Percentiles rank a stretch among this genome's conserved stretches.
phyloP scores from a whole-genome alignment of 805 yeast species.

The Myxozyma melibiosi region DNA sequence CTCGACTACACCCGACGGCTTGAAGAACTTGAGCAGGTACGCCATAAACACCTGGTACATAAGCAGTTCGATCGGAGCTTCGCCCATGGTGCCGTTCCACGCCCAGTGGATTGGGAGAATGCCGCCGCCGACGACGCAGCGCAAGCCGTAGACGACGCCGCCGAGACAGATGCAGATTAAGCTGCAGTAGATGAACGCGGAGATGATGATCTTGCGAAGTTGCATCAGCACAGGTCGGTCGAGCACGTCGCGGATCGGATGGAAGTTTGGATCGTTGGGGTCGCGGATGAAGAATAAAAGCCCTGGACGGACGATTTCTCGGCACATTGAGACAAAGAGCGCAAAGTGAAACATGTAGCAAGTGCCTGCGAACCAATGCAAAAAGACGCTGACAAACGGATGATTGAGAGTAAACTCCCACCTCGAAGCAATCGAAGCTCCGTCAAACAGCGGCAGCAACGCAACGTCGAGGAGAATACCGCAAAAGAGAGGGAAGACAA shows the following conservation, averaged over 20 bases:
- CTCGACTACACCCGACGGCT: constrained; percentile 26
- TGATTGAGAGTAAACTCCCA: constrained; percentile 16
- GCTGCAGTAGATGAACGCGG: constrained; percentile 72
- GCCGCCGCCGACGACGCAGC: constrained; percentile 37
- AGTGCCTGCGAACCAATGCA: constrained; percentile 76
- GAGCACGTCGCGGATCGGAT: constrained; percentile 83
- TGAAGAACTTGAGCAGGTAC: constrained; percentile 16
- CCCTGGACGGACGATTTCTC: constrained; percentile 81
- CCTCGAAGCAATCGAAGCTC: constrained; percentile 16
- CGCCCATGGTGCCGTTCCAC: constrained; percentile 21
- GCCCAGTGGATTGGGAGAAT: constrained; percentile 36
- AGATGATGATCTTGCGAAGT: constrained; percentile 67
- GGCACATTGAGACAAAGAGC: constrained; percentile 77
- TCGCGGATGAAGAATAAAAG: constrained; percentile 88
- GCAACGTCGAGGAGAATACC: constrained; percentile 77
- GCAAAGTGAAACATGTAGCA: constrained; percentile 86
- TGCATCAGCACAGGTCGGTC: constrained; percentile 75
- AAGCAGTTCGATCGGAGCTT: constrained; percentile 27
- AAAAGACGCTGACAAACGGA: constrained; percentile 37
- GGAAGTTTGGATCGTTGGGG: constrained; percentile 89
- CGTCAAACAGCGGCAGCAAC: constrained; percentile 56
- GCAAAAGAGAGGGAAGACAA: constrained; percentile 84
- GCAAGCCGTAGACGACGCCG: constrained; percentile 54
- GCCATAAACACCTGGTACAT: constrained; percentile 25
- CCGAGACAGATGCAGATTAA: constrained; percentile 80